phyloP scores from a whole-genome alignment of 2,329 filamentous ascomycete genomes.

The Aspergillus phoenicis region DNA sequence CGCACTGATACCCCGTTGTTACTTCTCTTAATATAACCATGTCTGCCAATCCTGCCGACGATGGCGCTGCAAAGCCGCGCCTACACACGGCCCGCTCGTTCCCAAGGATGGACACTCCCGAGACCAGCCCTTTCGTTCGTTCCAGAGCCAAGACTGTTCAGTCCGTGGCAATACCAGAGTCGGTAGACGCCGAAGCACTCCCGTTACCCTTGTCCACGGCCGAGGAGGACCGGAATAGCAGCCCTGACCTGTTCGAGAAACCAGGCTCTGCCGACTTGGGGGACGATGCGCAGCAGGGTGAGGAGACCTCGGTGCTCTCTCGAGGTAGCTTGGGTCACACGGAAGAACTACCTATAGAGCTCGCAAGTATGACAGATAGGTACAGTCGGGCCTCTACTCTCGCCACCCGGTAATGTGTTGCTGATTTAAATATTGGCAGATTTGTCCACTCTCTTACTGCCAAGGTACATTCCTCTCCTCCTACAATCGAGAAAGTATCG shows the following conservation, averaged over 20 bases:
- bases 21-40: conserved; percentile 13
- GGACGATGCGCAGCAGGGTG: conserved; percentile 34
- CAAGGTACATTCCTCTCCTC: conserved; percentile 81
- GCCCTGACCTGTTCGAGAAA: conserved; percentile 51
- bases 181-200: conserved; percentile 28
- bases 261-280: conserved; percentile 36
- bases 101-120: conserved; percentile 36
- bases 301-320: conserved; percentile 39
- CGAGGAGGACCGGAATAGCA: conserved; percentile 28
- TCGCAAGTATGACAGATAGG: conserved; percentile 87
- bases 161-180: conserved; percentile 26
- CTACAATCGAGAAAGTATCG: conserved; percentile 79
- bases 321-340: conserved; percentile 64
- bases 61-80: conserved; percentile 28
- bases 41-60: conserved; percentile 29
- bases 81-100: conserved; percentile 35
- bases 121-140: conserved; percentile 26
- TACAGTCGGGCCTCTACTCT: conserved; percentile 40
- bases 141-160: conserved; percentile 32
- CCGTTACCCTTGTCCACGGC: conserved; percentile 24
- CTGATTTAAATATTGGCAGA: conserved; percentile 49
- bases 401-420: not conserved
- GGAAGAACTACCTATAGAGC: conserved; percentile 90
- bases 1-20: conserved; percentile 8
- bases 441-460: conserved; percentile 89